Base-by-base conservation (phyloP, 202 grass and related monocot genomes). In the Setaria italica region DNA sequence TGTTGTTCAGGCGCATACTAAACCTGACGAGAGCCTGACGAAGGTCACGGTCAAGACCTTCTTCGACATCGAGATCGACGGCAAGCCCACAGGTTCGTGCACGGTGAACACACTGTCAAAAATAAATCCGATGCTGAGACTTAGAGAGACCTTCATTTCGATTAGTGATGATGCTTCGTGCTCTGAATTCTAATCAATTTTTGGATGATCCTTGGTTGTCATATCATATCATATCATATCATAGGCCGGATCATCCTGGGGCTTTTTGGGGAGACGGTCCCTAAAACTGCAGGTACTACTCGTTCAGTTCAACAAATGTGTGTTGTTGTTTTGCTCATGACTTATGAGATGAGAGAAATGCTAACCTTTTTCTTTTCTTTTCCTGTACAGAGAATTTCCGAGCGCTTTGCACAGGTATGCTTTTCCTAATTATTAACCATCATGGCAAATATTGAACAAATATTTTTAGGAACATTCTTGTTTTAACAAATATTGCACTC, bases 241-340 rank as follows among this genome's bases (percentile, higher is more conserved):
- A 68, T 56, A 96, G 97, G 97, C 85, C 97, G 94, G 62, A 43
- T 99, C 87, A 91, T 96, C 62, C 90, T 96, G 39, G 97, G 97
- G 45, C 88, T 99, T 62, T 95, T 95, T 6, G 96, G 96, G n/a
- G 43, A 46, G 43, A 46, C 43, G 43, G 43, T 46, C 43, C 43
- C 43, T 46, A 46, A 46, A 46, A 46, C 43, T 46, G 43, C 43
- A 46, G 43, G 43, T 46, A 46, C 7, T 43, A 7, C 42, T 43
- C 5, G 42, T 7, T 7, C 42, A 43, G 42, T 43, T 5, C 42
- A 43, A 43, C 43, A 46, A 10, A 46, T 46, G 34, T 9, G 43
- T 46, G 43, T 46, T 46, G 9, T 9, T 9, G 43, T 10, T 46
- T 46, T 46, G 43, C 43, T 46, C 6, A 46, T 10, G 43, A 45